These are phyloP conservation scores for Blastocystis sp. DNA, from an alignment of 352 stramenopile species.

Conservation along the genomic window DNA sequence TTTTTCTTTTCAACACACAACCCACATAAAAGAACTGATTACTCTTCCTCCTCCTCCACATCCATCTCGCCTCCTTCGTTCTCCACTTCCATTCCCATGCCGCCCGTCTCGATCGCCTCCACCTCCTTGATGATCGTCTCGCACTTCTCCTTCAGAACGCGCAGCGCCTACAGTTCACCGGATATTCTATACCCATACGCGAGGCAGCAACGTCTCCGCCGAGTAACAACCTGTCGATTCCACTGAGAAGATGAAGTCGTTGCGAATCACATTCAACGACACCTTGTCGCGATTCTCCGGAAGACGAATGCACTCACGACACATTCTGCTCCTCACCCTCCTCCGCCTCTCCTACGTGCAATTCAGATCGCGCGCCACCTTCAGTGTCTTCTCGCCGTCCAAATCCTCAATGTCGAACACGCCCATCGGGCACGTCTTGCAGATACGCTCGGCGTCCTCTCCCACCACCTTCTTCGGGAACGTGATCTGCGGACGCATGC, in stretches of 20 bases:
- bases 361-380: conserved; percentile 15
- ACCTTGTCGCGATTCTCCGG: conserved; percentile 58
- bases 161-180: conserved; percentile 12
- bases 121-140: conserved; percentile 39
- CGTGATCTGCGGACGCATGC: conserved; percentile 59
- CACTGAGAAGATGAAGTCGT: conserved; percentile 64
- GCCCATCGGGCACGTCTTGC: conserved; percentile 54
- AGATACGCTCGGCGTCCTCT: conserved; percentile 54
- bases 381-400: background rate
- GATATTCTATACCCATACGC: background rate
- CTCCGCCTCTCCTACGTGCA: background rate
- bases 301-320: conserved; percentile 59
- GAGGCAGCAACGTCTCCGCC: conserved; percentile 37
- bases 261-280: conserved; percentile 54
- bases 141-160: conserved; percentile 41
- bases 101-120: conserved; percentile 19
- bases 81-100: background rate
- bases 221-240: conserved; percentile 59
- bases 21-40: conserved; percentile 18
- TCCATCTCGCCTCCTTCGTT: background rate
- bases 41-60: conserved; percentile 30
- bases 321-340: conserved; percentile 58
- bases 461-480: conserved; percentile 11
- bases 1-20: background rate
- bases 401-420: conserved; percentile 61